Evolutionary conservation across 768 basidiomycete genomes (phyloP), one percentile per base, ranked within the genome.

Genomic region (Serendipita sp.): DNA sequence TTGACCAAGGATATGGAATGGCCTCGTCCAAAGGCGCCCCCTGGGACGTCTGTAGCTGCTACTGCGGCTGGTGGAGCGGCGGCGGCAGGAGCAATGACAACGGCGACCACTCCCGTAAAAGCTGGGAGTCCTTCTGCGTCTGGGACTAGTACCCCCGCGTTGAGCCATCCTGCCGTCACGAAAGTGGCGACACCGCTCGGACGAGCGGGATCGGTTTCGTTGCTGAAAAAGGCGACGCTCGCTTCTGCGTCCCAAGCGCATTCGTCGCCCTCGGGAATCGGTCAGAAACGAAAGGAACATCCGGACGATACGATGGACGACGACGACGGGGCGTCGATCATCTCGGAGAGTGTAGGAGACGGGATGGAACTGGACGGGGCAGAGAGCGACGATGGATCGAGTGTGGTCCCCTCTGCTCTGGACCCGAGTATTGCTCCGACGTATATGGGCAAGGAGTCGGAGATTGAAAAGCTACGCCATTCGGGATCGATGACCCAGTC

Each of bases 401-500:
- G 76, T 68, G 73, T 80, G 65, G 72, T 79, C 64, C 73, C 74
- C 30, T 67, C 70, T 14, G 77, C 81, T 48, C 76, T 78, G 22
- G 77, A 77, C 63, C 75, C 76, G 13, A 65, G 78, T 81, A 0
- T 80, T 77, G 9, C 81, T 83, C 2, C 70, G 78, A 26, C 74
- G 82, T 43, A 70, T 82, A 20, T 94, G 78, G 94, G 91, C 73
- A 99, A 99, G 74, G 90, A 96, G 73, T 88, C 95, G 74, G 96
- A 99, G 73, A 98, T 98, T 69, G 95, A 98, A 76, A 97, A 97
- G 73, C 82, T 98, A 16, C 88, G 96, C 22, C 95, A 93, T 17
- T 91, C 91, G 11, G 96, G 96, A 11, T 97, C 93, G 31, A 98
- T 99, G 94, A 98, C 96, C 3, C 96, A 99, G 74, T 91, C 90